A percentile compares a stretch with the other conserved stretches of the same genome.
These are phyloP conservation scores for Asterionellopsis glacialis DNA, from an alignment of 108 stramenopile genomes.

Conservation along the genomic window DNA sequence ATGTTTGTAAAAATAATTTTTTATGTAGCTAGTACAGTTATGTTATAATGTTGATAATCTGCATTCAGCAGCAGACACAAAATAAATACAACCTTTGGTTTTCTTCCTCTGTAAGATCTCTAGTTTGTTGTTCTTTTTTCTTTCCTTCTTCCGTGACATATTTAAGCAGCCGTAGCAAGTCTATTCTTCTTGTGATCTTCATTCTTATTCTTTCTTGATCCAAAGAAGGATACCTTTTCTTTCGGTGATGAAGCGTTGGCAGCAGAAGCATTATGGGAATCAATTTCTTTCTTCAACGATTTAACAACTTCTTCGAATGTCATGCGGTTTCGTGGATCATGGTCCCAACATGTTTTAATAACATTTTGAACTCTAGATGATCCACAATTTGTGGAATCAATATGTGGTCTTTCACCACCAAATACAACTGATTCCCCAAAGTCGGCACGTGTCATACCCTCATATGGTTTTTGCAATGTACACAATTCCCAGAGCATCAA, in stretches of 20 bases:
- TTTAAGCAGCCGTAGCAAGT: no score
- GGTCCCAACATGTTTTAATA: constrained; percentile 20
- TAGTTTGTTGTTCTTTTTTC: no score
- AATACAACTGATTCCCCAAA: constrained; percentile 90
- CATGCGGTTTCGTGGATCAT: constrained; percentile 7
- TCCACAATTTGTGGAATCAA: constrained; percentile 10
- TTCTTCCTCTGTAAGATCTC: no score
- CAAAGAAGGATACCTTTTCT: no score
- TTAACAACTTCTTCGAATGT: constrained; percentile 15
- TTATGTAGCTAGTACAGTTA: no score
- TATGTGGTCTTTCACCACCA: constrained; percentile 77
- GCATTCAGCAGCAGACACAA: no score
- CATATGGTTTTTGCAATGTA: constrained; percentile 42
- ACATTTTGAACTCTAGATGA: not conserved
- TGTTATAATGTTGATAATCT: no score
- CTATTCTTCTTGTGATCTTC: no score
- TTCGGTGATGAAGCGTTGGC: not conserved
- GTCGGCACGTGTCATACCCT: constrained; percentile 77
- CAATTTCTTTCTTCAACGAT: not conserved
- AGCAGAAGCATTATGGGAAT: not conserved
- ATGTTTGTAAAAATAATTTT: no score
- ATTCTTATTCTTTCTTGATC: no score
- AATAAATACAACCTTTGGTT: no score
- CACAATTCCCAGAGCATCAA: constrained; percentile 73
- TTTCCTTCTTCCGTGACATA: no score